These are phyloP conservation scores for Botrytis galanthina DNA, from an alignment of 2,329 filamentous ascomycete genomes.

Conservation along the genomic window DNA sequence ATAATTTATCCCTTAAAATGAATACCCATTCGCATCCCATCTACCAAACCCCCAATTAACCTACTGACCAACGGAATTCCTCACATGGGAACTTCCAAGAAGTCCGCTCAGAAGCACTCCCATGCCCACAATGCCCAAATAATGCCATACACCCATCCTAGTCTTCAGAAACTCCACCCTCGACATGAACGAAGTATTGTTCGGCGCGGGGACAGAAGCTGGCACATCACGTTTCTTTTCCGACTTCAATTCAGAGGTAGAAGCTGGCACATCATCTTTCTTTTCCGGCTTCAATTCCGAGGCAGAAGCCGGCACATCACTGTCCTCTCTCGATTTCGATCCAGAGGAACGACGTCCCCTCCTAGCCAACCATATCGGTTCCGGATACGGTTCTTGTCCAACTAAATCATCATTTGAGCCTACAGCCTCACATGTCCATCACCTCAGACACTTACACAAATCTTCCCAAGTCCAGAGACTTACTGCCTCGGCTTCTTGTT, in stretches of 20 bases:
- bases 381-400: background rate
- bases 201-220: background rate
- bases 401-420: background rate
- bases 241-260: fast-evolving
- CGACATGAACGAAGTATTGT: background rate
- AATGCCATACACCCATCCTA: background rate
- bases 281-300: background rate
- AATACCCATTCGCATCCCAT: background rate
- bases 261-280: fast-evolving
- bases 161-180: background rate
- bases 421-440: background rate
- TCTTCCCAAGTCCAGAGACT: background rate
- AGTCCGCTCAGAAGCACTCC: background rate
- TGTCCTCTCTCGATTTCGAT: background rate
- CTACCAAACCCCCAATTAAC: background rate
- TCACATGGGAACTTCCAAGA: background rate
- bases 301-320: background rate
- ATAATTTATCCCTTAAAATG: background rate
- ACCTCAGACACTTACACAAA: background rate
- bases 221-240: background rate
- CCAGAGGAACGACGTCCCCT: too few species aligned
- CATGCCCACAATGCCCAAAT: background rate
- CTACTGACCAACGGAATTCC: background rate
- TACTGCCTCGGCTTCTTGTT: background rate
- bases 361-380: background rate